phyloP scores from a whole-genome alignment of 2,329 filamentous ascomycete species.

The Xylariaceae sp. region DNA sequence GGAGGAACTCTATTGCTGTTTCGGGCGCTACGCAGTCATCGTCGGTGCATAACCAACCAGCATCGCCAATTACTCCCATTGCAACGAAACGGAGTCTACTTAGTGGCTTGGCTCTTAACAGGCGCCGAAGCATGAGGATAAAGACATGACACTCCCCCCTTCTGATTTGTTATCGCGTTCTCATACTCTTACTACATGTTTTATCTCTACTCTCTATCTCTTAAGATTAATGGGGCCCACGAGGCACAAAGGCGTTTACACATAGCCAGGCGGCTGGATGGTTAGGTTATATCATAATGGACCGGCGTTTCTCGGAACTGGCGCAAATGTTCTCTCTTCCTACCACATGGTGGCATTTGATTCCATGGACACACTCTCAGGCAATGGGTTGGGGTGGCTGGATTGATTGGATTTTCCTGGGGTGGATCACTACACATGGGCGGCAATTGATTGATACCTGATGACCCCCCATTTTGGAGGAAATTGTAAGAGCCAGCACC shows the following conservation, averaged over 20 bases:
- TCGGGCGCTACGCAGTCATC: slow-evolving; percentile 35
- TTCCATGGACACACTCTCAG: slow-evolving; percentile 9
- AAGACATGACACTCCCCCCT: slow-evolving; percentile 27
- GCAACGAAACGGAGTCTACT: slow-evolving; percentile 44
- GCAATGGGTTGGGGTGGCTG: slow-evolving; percentile 21
- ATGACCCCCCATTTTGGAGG: slow-evolving; percentile 24
- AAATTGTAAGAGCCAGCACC: slow-evolving; percentile 5
- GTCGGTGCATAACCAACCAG: slow-evolving; percentile 26
- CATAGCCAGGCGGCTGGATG: slow-evolving; percentile 9
- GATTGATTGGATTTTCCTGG: slow-evolving; percentile 15
- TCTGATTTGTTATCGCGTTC: not conserved
- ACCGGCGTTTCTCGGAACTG: slow-evolving; percentile 27
- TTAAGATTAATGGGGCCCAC: slow-evolving; percentile 1
- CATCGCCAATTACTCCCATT: slow-evolving; percentile 20
- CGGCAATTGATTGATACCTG: slow-evolving; percentile 31
- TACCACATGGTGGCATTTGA: slow-evolving; percentile 17
- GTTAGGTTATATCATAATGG: slow-evolving; percentile 20
- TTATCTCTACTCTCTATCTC: slow-evolving; percentile 21
- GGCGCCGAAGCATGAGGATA: slow-evolving; percentile 50
- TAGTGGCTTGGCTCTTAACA: slow-evolving; percentile 45
- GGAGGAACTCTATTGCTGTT: slow-evolving; percentile 48
- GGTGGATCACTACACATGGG: slow-evolving; percentile 26
- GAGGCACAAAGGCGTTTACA: slow-evolving; percentile 24
- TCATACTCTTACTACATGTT: slow-evolving; percentile 6
- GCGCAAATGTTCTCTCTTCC: slow-evolving; percentile 3